Base-by-base conservation (phyloP, 179 eudicot species). In the Silene coronaria region DNA sequence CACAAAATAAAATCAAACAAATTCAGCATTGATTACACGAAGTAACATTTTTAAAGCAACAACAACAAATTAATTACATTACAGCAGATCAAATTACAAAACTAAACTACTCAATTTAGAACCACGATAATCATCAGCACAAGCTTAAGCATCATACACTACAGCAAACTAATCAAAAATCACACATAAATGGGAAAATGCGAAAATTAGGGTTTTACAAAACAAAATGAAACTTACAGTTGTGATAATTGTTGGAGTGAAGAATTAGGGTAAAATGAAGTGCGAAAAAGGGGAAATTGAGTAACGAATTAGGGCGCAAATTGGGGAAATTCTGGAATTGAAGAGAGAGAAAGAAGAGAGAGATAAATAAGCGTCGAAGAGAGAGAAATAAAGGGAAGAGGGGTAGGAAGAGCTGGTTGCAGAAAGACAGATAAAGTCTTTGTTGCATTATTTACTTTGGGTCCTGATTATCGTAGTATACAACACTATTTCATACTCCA, bases 171-270 rank as follows among this genome's bases (percentile, higher is more conserved):
- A 73, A 36, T 36, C 68, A 45, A 73, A 60, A 30, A 27, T 45
- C 11, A 2, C n/a, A 27, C 0, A 27, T 10, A 19, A 14, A 16
- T 3, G 27, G 36, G 32, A 66, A 75, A 75, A 46, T 28, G 36
- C 30, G 23, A 32, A 60, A 77, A 77, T 32, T 77, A 77, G 80
- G 80, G 80, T 77, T 77, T 77, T 17, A 38, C 45, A 16, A 30
- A 22, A n/a, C n/a, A n/a, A 71, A 16, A 60, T 16, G 7, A 21
- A 21, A 77, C 75, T 71, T 61, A 71, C 71, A 71, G 80, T 27
- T 14, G 46, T 17, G 30, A 27, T 19, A 21, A 0, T 34, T 24
- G 34, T 0, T 17, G 26, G 21, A 58, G 6, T 24, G 26, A 5
- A 27, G 12, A 59, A 77, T 70, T 36, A 19, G 4, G 26, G 12